Percentiles rank a stretch among this genome's conserved stretches.
Conservation (phyloP, 1,284 basidiomycete genomes). For the Cryptococcus floricola region DNA sequence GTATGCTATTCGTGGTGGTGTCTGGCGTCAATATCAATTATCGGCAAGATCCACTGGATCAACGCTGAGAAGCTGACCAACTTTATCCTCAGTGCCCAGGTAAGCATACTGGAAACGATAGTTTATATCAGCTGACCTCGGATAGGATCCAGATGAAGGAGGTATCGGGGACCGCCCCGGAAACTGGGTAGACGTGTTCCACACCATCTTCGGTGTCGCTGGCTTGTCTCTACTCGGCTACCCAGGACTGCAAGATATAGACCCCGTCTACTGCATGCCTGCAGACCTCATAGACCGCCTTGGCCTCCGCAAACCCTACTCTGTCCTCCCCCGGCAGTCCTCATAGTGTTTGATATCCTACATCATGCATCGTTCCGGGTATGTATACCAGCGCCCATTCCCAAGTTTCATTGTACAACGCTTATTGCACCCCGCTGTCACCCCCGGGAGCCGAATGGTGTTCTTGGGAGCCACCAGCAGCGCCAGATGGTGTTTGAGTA, state of each 20-base stretch:
- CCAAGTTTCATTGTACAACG: neutral
- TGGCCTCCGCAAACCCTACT: constrained; percentile 54
- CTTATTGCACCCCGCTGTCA: constrained; percentile 42
- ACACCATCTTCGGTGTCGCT: constrained; percentile 88
- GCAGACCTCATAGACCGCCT: constrained; percentile 63
- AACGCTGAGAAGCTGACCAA: constrained; percentile 69
- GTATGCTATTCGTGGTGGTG: constrained; percentile 99
- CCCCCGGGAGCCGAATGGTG: constrained; percentile 15
- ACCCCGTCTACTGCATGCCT: constrained; percentile 97
- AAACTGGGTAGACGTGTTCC: constrained; percentile 93
- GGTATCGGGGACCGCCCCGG: constrained; percentile 93
- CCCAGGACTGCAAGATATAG: constrained; percentile 72
- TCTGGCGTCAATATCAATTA: constrained; percentile 78
- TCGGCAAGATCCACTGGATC: constrained; percentile 85
- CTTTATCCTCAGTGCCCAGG: constrained; percentile 89
- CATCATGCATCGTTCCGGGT: constrained; percentile 2
- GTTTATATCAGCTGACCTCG: constrained; percentile 1
- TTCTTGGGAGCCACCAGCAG: constrained; percentile 3
- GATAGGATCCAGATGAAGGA: constrained; percentile 79
- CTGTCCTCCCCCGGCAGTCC: constrained; percentile 21
- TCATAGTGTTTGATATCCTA: constrained; percentile 18
- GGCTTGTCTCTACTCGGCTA: constrained; percentile 88
- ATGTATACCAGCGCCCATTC: constrained; percentile 1
- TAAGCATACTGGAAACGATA: constrained; percentile 38
- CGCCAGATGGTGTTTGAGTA: constrained; percentile 18